Evolutionary conservation across 805 yeast genomes (phyloP), one percentile per base, ranked within the genome.

Genomic region (Huiozyma sinensis): DNA sequence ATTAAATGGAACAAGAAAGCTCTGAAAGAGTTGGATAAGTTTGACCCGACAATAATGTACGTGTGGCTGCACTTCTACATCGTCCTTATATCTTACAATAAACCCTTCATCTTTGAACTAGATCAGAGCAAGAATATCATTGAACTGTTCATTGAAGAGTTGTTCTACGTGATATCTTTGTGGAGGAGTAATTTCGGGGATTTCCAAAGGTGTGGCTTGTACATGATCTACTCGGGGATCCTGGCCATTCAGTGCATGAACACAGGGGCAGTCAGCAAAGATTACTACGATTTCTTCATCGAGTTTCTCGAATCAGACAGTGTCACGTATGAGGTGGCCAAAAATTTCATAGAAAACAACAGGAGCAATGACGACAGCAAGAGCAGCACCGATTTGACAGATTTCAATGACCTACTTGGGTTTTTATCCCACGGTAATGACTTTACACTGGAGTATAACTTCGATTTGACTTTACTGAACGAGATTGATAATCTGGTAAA

Each of bases 11-110:
- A 65, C 40, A 58, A 62, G 38, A 52, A 57, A 5, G 54, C 54
- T n/a, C 58, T 77, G 34, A 56, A 52, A 38, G 44, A 46, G 28
- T 56, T 69, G 17, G 28, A 41, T 27, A 69, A 71, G 3, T 70
- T 66, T 44, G 72, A 75, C 48, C 79, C 80, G 0, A 73, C 76
- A 1, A 56, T 64, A 10, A 64, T 73, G 44, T 65, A 72, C 40
- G 68, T 75, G 12, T 61, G 73, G 47, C 74, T 70, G 49, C 76
- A 73, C 51, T 77, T 75, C 54, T 77, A 76, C 51, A 67, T 77
- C 33, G 66, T 74, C 7, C 52, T 75, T n/a, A 63, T 77, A 11
- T 76, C 82, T 49, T 65, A 76, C 38, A 77, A 77, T 50, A 63
- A 79, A 29, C 81, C 81, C 5, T 76, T 76, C 50, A 67, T 75